These are phyloP conservation scores for Mortierella polycephala DNA, from an alignment of 371 early-diverging fungal species.

Conservation along the genomic window DNA sequence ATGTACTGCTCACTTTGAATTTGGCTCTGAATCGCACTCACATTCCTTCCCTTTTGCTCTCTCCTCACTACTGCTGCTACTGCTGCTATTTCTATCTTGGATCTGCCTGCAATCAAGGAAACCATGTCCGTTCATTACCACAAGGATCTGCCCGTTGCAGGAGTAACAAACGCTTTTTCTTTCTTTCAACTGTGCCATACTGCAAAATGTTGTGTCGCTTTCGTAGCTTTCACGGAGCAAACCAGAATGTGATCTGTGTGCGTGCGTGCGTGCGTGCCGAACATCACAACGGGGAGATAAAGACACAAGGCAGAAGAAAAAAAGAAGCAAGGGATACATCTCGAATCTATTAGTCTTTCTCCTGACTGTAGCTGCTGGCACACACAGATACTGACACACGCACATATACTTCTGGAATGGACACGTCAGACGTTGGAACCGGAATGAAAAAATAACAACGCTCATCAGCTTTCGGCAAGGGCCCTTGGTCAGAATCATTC, in stretches of 20 bases:
- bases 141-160: not conserved
- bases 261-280: not conserved
- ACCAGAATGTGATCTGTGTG: not conserved
- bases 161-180: not conserved
- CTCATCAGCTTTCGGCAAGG: too few relatives aligned
- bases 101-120: conserved; percentile 7
- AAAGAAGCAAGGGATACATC: not conserved
- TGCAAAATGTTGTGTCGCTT: not conserved
- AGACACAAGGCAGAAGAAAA: not conserved
- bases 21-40: not conserved
- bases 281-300: not conserved
- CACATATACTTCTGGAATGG: not conserved
- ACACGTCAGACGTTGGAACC: not conserved
- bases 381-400: not conserved
- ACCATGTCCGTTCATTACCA: not conserved
- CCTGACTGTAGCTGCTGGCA: not conserved
- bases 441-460: not conserved
- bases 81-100: conserved; percentile 13
- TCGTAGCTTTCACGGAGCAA: conserved; percentile 1
- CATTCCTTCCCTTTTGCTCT: not conserved
- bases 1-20: not conserved
- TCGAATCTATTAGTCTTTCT: too few relatives aligned
- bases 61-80: not conserved
- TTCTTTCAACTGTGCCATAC: too few relatives aligned
- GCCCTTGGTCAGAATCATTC: too few relatives aligned